Evolutionary conservation across 495 filamentous ascomycete species (phyloP).

Genomic region (Zalerion maritima): DNA sequence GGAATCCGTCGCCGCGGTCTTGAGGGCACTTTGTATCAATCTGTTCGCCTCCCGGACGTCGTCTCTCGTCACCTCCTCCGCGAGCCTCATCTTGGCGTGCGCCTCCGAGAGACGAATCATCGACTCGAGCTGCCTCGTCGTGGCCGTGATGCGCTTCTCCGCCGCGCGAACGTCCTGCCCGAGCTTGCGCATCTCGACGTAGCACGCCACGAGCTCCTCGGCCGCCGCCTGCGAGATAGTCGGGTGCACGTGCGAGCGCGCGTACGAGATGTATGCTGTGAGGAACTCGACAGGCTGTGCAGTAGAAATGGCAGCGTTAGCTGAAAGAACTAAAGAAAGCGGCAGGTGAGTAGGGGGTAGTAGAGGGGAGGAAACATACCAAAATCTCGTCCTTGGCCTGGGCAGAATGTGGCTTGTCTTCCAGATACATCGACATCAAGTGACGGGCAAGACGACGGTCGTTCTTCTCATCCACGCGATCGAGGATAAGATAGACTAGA

Average conservation of each 20-base stretch:
- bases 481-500: conserved; percentile 89
- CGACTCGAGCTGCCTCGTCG: conserved; percentile 85
- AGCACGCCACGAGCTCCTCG: conserved; percentile 65
- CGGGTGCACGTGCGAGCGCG: conserved; percentile 74
- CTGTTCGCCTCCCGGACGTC: conserved; percentile 88
- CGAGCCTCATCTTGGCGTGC: conserved; percentile 92
- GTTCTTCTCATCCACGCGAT: conserved; percentile 74
- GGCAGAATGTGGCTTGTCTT: conserved; percentile 84
- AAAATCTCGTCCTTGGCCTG: conserved; percentile 51
- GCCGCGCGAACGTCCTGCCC: conserved; percentile 87
- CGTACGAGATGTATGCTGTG: conserved; percentile 95
- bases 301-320: conserved; percentile 9
- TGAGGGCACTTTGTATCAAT: conserved; percentile 85
- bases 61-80: conserved; percentile 52
- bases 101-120: conserved; percentile 96
- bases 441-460: conserved; percentile 85
- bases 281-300: conserved; percentile 79
- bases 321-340: no score
- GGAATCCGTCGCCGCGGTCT: conserved; percentile 86
- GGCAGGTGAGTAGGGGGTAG: conserved; percentile 2
- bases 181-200: conserved; percentile 91
- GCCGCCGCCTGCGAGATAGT: conserved; percentile 62
- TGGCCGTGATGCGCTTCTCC: conserved; percentile 94
- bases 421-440: conserved; percentile 91
- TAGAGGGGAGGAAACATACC: conserved; percentile 42